Base-by-base conservation (phyloP, 2,329 filamentous ascomycete genomes). In the Hypoxylon sp. region DNA sequence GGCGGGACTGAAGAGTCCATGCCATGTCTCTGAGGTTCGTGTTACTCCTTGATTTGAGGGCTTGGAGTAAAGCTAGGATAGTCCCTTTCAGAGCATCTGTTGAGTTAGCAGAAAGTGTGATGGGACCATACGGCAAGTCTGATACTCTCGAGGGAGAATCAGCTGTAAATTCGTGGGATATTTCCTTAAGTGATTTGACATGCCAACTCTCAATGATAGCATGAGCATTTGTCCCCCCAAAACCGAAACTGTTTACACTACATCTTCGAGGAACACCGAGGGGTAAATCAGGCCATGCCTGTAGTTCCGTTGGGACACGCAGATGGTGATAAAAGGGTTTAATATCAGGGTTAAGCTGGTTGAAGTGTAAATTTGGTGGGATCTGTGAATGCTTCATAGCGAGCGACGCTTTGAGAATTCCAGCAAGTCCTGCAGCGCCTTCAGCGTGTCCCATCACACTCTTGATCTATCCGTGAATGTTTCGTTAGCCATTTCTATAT, bases 181-280 rank as follows among this genome's bases (percentile, higher is more conserved):
- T n/a, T n/a, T n/a, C n/a, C n/a, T n/a, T n/a, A 32, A 10, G 30
- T 11, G 30, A 32, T 50, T 14, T 13, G 23, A 7, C 13, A 3
- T 23, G n/a, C 36, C 28, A 57, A 34, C 53, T 57, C 28, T 57
- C 53, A 6, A 57, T 21, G 9, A 57, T 46, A 5, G 38, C 53
- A 10, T 57, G 53, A 10, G 53, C 53, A 17, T 57, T 57, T 11
- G 53, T 30, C 13, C 53, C 53, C 4, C 53, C 53, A 45, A 57
- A 57, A 2, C 53, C 52, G 38, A 53, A 53, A 7, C 59, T 62
- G 11, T 74, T 73, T 2, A 74, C 67, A 19, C 72, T 74, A 0
- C 49, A 70, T 3, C 43, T 68, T 10, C n/a, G n/a, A n/a, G 41
- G 23, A 10, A 19, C 7, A 1, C 17, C 23, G 25, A 2, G n/a